phyloP scores from a whole-genome alignment of 495 filamentous ascomycete genomes.

The Neurospora sp. region DNA sequence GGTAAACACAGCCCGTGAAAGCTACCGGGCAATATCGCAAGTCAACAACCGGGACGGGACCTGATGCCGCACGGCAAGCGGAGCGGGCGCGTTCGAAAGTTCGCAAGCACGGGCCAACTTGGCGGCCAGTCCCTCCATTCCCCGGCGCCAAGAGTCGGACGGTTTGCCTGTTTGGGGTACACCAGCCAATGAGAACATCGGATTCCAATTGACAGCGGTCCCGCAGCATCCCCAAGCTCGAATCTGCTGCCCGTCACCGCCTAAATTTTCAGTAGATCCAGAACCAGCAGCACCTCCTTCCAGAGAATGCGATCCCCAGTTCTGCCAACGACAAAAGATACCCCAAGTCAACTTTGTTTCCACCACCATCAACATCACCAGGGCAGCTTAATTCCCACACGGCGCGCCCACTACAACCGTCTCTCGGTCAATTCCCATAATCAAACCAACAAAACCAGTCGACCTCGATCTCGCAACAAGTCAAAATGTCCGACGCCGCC shows the following conservation, averaged over 20 bases:
- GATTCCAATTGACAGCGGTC: slow-evolving; percentile 7
- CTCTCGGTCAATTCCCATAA: no score
- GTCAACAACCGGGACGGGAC: neutral
- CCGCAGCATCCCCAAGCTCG: slow-evolving; percentile 3
- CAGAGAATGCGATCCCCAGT: neutral
- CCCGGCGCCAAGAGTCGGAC: neutral
- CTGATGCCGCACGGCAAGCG: neutral
- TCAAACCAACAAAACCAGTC: no score
- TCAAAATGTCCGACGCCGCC: slow-evolving; percentile 23
- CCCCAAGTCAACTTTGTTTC: neutral
- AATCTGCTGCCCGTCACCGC: slow-evolving; percentile 19
- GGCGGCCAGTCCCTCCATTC: neutral
- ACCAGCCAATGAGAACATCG: neutral
- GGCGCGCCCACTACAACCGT: no score
- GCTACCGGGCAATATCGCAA: neutral
- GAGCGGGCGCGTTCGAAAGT: slow-evolving; percentile 2
- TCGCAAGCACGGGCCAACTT: slow-evolving; percentile 9
- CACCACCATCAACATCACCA: no score
- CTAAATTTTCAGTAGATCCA: slow-evolving; percentile 21
- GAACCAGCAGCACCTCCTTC: neutral
- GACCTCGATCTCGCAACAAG: neutral
- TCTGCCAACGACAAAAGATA: neutral
- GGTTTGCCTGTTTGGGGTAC: neutral
- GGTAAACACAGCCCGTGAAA: neutral
- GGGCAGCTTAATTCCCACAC: no score